These are phyloP conservation scores for Candida buenavistaensis DNA, from an alignment of 1,139 yeast genomes.

Conservation along the genomic window DNA sequence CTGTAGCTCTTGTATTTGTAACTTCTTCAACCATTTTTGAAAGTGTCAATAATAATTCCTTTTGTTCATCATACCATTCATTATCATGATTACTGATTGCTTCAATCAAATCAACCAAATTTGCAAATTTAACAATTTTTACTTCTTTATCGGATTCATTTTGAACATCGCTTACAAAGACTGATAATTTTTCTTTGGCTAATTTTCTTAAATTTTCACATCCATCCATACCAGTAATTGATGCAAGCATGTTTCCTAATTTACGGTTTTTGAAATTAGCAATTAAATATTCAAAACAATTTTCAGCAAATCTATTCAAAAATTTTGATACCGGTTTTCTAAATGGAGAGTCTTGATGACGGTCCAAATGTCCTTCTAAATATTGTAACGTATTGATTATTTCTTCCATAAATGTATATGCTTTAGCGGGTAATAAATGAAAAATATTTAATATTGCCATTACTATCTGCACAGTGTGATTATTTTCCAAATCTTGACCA, in stretches of 20 bases:
- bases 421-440: constrained; percentile 89
- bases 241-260: constrained; percentile 65
- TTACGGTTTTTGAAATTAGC: constrained; percentile 67
- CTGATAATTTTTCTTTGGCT: constrained; percentile 53
- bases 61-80: constrained; percentile 63
- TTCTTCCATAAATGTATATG: constrained; percentile 88
- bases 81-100: constrained; percentile 53
- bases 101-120: constrained; percentile 63
- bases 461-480: constrained; percentile 80
- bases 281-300: constrained; percentile 70
- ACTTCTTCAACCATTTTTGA: constrained; percentile 49
- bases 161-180: constrained; percentile 34
- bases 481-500: constrained; percentile 72
- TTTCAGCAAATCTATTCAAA: constrained; percentile 77
- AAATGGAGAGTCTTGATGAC: constrained; percentile 87
- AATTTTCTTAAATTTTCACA: constrained; percentile 58
- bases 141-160: constrained; percentile 53
- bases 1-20: constrained; percentile 38
- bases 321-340: constrained; percentile 89
- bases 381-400: constrained; percentile 72
- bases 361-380: constrained; percentile 79
- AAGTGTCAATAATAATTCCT: constrained; percentile 47
- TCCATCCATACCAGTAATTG: constrained; percentile 58
- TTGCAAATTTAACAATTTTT: constrained; percentile 66
- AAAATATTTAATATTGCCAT: constrained; percentile 90